A percentile compares a stretch with the other conserved stretches of the same genome.
Evolutionary conservation across 1,284 basidiomycete genomes (phyloP).

Genomic region (Coriolopsis trogii): DNA sequence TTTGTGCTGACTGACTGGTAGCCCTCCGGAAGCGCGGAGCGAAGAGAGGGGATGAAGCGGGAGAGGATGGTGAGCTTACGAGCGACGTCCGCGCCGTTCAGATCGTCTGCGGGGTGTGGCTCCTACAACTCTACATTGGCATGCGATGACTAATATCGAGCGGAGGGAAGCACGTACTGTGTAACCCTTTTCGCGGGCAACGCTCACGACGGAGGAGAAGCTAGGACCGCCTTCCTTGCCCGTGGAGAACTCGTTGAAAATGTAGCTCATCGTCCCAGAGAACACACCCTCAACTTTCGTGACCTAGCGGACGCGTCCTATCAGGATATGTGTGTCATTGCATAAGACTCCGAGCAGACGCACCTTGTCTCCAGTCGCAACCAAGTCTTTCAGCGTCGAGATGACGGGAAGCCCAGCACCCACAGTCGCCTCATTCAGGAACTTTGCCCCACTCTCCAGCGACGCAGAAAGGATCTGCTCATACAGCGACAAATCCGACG

Average conservation of each 20-base stretch:
- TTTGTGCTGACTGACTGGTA: constrained; percentile 83
- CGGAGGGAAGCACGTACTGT: constrained; percentile 65
- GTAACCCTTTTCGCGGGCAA: constrained; percentile 93
- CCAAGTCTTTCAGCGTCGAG: constrained; percentile 88
- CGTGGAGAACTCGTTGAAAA: constrained; percentile 96
- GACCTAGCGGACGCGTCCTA: constrained; percentile 45
- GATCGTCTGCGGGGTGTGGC: constrained; percentile 95
- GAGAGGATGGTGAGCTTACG: constrained; percentile 96
- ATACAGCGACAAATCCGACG: constrained; percentile 75
- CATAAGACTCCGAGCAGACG: constrained; percentile 15
- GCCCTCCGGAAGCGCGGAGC: constrained; percentile 62
- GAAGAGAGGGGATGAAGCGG: constrained; percentile 67
- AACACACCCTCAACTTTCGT: constrained; percentile 86
- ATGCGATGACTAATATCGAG: not conserved
- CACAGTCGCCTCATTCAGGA: constrained; percentile 92
- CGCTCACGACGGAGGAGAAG: constrained; percentile 89
- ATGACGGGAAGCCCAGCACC: constrained; percentile 96
- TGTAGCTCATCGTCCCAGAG: constrained; percentile 97
- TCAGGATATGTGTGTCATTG: not conserved
- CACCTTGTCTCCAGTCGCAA: constrained; percentile 91
- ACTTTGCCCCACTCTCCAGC: constrained; percentile 61
- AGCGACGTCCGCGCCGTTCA: constrained; percentile 96
- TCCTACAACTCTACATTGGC: constrained; percentile 55
- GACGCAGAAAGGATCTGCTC: constrained; percentile 66
- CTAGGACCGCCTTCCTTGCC: constrained; percentile 58